These are phyloP conservation scores for Suillus placidus DNA, from an alignment of 768 basidiomycete species.

Conservation along the genomic window DNA sequence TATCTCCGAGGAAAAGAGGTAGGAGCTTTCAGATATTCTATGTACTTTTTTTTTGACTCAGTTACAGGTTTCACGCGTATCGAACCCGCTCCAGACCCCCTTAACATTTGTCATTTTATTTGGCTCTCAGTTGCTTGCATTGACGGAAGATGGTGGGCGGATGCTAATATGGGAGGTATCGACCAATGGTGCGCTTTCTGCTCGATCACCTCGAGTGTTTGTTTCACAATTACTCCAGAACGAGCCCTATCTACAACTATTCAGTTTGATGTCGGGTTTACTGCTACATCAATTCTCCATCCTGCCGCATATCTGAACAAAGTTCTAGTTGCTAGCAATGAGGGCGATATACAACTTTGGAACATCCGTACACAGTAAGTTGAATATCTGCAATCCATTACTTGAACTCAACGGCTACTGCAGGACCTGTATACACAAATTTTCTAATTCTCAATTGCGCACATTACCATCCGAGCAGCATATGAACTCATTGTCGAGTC, in stretches of 20 bases:
- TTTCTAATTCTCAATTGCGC: conserved; percentile 57
- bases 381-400: background rate
- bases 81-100: conserved; percentile 63
- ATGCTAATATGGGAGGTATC: conserved; percentile 81
- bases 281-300: conserved; percentile 84
- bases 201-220: background rate
- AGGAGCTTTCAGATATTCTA: conserved; percentile 9
- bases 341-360: conserved; percentile 91
- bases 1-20: conserved; percentile 92
- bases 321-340: conserved; percentile 77
- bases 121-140: conserved; percentile 76
- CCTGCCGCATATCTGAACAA: conserved; percentile 98
- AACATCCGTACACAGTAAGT: conserved; percentile 83
- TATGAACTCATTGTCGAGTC: conserved; percentile 34
- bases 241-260: conserved; percentile 52
- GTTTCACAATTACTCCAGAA: conserved; percentile 18
- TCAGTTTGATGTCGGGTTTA: conserved; percentile 81
- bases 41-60: conserved; percentile 14
- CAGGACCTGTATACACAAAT: conserved; percentile 85
- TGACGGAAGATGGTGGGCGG: conserved; percentile 76
- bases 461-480: conserved; percentile 36
- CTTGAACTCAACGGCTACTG: conserved; percentile 1
- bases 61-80: conserved; percentile 50
- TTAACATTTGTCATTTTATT: conserved; percentile 76
- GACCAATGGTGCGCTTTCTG: conserved; percentile 50